Evolutionary conservation across 1,139 yeast genomes (phyloP), one percentile per base, ranked within the genome.

Genomic region (Suhomyces atakaporum): DNA sequence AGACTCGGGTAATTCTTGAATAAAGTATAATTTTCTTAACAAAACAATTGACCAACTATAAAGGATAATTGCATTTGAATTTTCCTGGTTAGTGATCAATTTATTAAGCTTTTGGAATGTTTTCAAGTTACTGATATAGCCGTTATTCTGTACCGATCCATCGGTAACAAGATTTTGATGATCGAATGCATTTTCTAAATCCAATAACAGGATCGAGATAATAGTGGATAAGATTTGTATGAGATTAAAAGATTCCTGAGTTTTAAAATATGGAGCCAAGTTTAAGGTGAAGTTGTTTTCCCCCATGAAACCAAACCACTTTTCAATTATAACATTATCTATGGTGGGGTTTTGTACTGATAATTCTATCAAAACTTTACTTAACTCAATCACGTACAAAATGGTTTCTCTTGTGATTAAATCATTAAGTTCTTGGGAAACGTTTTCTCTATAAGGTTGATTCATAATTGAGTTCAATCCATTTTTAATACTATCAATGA

Each of bases 31-130:
- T 43, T 82, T 79, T 35, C 82, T 66, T 46, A 79, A 79, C 7
- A 83, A 54, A 5, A 82, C 61, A 14, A 85, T 75, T 9, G 87
- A 77, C 95, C 96, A 88, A 21, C 81, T 75, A 49, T 84, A 83
- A 33, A 77, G 57, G 1, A 81, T 62, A 4, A 83, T 63, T 1
- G 87, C 60, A 41, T 78, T 76, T 10, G 46, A 39, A 33, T 59
- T 60, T 16, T 46, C 27, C 2, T 61, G 45, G 8, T 63, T 56
- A 0, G 61, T 50, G 11, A 69, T 58, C 3, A 68, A 47, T 4
- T 51, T 53, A 48, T 73, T 76, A 16, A 78, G 64, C 34, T 51
- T 47, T 33, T 56, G 53, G 41, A 85, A 66, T 1, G 67, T 54
- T 0, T 54, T 49, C 0, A 74, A 59, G 43, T 77, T 74, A 27